Conservation (phyloP, 805 yeast genomes). For the Ogataea zsoltii region DNA sequence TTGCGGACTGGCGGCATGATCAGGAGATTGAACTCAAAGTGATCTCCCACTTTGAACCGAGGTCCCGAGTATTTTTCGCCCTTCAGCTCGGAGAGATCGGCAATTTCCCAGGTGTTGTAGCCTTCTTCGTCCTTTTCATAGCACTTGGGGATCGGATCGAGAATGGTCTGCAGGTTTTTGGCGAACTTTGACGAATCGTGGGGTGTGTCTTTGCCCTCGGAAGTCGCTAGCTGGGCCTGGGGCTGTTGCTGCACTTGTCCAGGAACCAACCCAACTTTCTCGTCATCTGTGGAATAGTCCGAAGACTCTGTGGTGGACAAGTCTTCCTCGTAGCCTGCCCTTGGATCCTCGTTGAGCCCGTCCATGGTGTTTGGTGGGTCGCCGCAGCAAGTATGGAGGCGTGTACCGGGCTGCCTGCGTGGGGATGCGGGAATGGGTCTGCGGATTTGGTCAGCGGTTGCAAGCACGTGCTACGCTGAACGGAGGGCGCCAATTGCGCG, state of each 20-base stretch:
- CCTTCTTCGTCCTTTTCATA: conserved; percentile 34
- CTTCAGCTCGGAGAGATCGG: conserved; percentile 32
- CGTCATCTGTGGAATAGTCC: conserved; percentile 22
- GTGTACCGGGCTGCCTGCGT: no score
- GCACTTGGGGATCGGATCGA: conserved; percentile 33
- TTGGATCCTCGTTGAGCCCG: conserved; percentile 6
- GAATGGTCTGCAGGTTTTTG: conserved; percentile 18
- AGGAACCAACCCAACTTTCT: conserved; percentile 7
- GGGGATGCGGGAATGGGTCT: no score
- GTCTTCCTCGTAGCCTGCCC: conserved; percentile 22
- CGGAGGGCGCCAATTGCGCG: no score
- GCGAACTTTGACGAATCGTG: conserved; percentile 25
- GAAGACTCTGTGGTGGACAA: conserved; percentile 26
- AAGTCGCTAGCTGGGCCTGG: background rate
- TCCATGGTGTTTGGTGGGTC: conserved; percentile 10
- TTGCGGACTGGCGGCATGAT: conserved; percentile 75
- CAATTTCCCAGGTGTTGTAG: conserved; percentile 41
- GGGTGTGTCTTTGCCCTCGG: background rate
- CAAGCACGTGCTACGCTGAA: no score
- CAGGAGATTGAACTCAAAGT: conserved; percentile 64
- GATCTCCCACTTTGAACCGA: conserved; percentile 55
- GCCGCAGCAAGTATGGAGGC: background rate
- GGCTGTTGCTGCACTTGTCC: background rate
- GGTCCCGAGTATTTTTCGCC: conserved; percentile 42
- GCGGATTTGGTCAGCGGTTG: no score